These are phyloP conservation scores for Aurantiochytrium sp. DNA, from an alignment of 108 stramenopile genomes.

Conservation along the genomic window DNA sequence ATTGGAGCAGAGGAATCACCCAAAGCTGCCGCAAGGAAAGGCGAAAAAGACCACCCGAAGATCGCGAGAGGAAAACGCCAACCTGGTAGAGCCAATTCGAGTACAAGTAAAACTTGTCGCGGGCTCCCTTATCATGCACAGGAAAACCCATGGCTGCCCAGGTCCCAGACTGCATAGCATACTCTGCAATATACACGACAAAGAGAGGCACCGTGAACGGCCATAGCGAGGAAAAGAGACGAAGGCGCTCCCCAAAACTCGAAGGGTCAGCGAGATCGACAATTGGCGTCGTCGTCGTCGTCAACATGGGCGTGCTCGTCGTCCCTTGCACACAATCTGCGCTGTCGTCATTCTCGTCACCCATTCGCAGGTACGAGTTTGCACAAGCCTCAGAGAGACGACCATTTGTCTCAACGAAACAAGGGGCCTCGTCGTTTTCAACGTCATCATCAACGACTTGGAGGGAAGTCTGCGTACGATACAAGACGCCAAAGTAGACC, in stretches of 20 bases:
- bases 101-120: slow-evolving; percentile 60
- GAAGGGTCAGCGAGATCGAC: no score
- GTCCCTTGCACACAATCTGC: no score
- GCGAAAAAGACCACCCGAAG: slow-evolving; percentile 49
- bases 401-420: background rate
- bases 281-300: no score
- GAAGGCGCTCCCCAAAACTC: background rate
- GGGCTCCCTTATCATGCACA: slow-evolving; percentile 33
- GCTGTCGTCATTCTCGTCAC: background rate
- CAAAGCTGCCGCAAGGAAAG: slow-evolving; percentile 51
- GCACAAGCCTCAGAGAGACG: no score
- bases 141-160: slow-evolving; percentile 75
- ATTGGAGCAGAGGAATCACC: slow-evolving; percentile 63
- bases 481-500: background rate
- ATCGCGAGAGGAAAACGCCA: slow-evolving; percentile 66
- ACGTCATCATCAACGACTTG: no score
- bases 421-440: background rate
- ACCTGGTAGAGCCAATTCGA: slow-evolving; percentile 68
- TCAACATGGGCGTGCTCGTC: no score
- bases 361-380: background rate
- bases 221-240: background rate
- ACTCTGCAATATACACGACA: slow-evolving; percentile 66
- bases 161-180: slow-evolving; percentile 54
- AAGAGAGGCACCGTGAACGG: slow-evolving; percentile 45
- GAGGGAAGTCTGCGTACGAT: no score